A percentile compares a stretch with the other conserved stretches of the same genome.
Evolutionary conservation across 768 basidiomycete genomes (phyloP).

Genomic region (Dendrothele bispora): DNA sequence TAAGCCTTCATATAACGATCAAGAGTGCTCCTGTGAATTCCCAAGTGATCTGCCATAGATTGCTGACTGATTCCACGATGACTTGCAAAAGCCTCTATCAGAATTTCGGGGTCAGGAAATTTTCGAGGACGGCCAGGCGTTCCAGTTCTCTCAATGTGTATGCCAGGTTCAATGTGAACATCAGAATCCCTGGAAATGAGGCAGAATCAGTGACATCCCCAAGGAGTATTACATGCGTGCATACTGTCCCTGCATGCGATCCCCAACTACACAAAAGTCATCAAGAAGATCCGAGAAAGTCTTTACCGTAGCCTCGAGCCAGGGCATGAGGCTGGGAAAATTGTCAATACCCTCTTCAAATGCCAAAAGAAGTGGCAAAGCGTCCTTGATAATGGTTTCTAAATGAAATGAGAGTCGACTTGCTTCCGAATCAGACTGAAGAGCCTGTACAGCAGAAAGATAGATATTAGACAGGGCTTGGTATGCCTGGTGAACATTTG

Average conservation of each 20-base stretch:
- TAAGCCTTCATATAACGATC: background rate
- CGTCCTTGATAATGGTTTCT: conserved; percentile 11
- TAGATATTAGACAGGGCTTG: conserved; percentile 9
- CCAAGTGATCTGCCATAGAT: background rate
- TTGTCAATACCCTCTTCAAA: conserved; percentile 5
- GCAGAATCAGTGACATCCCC: background rate
- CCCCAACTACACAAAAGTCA: background rate
- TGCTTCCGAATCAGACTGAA: conserved; percentile 16
- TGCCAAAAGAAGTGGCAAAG: conserved; percentile 11
- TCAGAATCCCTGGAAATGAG: background rate
- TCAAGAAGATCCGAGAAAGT: conserved; percentile 6
- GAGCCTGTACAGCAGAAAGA: background rate
- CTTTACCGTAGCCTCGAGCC: conserved; percentile 8
- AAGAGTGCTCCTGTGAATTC: background rate
- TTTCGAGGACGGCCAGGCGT: conserved; percentile 13
- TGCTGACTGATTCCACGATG: conserved; percentile 6
- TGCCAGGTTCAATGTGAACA: background rate
- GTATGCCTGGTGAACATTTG: conserved; percentile 12
- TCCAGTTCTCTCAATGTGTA: conserved; percentile 1
- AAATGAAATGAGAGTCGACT: conserved; percentile 14
- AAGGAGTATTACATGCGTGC: background rate
- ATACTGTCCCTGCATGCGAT: background rate
- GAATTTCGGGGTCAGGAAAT: conserved; percentile 3
- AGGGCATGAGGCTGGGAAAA: conserved; percentile 1
- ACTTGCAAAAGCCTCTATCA: conserved; percentile 10